Evolutionary conservation across 1,284 basidiomycete genomes (phyloP).

Genomic region (Chalciporus sp.): DNA sequence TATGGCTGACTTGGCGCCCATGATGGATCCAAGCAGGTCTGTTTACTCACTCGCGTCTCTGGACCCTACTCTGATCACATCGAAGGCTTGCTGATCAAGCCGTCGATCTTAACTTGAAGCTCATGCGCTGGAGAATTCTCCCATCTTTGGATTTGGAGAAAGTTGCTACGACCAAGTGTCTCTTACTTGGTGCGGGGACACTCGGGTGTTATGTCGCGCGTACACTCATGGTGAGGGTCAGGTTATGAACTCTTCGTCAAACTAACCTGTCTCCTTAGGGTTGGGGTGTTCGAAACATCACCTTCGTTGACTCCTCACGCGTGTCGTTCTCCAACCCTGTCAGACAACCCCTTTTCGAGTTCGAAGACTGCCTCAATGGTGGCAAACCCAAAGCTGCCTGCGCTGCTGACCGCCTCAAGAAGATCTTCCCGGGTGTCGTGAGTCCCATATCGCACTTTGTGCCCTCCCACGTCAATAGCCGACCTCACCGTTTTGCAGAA

Average conservation of each 20-base stretch:
- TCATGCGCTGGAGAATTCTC: slow-evolving; percentile 98
- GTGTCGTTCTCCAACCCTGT: slow-evolving; percentile 98
- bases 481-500: slow-evolving; percentile 51
- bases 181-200: slow-evolving; percentile 94
- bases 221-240: slow-evolving; percentile 73
- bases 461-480: neutral
- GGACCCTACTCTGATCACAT: neutral
- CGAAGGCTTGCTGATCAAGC: slow-evolving; percentile 90
- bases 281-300: slow-evolving; percentile 95
- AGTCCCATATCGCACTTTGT: slow-evolving; percentile 33
- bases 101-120: slow-evolving; percentile 94
- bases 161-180: slow-evolving; percentile 77
- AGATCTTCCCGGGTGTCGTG: slow-evolving; percentile 92
- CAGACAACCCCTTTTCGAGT: slow-evolving; percentile 94
- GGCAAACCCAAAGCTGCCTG: slow-evolving; percentile 93
- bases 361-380: slow-evolving; percentile 91
- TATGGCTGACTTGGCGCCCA: slow-evolving; percentile 89
- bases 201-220: slow-evolving; percentile 95
- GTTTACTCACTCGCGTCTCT: slow-evolving; percentile 9
- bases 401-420: slow-evolving; percentile 85
- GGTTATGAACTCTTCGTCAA: neutral
- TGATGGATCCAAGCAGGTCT: slow-evolving; percentile 90
- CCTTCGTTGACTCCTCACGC: slow-evolving; percentile 86
- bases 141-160: slow-evolving; percentile 89
- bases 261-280: slow-evolving; percentile 50